Conservation (phyloP, 163 green algal species). For the Volvox carteri region DNA sequence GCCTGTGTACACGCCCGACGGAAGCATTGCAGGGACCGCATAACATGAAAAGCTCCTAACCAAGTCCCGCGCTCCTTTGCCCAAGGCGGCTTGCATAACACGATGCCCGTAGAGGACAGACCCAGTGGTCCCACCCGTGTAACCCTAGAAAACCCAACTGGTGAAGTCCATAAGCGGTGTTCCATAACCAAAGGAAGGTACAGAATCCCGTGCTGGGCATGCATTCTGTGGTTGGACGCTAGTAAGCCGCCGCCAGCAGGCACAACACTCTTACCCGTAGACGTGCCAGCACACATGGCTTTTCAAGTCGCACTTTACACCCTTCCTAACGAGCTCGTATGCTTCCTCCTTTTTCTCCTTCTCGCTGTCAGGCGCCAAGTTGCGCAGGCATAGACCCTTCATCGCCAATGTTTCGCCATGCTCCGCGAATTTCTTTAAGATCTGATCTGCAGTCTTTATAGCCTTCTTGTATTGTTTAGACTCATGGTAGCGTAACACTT, state of each 20-base stretch:
- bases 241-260: slow-evolving; percentile 1
- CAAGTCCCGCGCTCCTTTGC: too few relatives aligned
- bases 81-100: too few relatives aligned
- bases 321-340: slow-evolving; percentile 91
- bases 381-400: slow-evolving; percentile 96
- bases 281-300: slow-evolving; percentile 99
- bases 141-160: too few relatives aligned
- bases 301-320: slow-evolving; percentile 90
- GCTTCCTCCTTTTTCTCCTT: slow-evolving; percentile 91
- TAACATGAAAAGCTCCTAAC: too few relatives aligned
- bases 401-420: slow-evolving; percentile 98
- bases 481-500: slow-evolving; percentile 96
- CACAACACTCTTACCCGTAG: slow-evolving; percentile 85
- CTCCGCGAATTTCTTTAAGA: slow-evolving; percentile 95
- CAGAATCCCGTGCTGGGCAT: background rate
- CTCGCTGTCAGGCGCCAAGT: slow-evolving; percentile 67
- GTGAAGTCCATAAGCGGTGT: too few relatives aligned
- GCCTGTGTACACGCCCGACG: too few relatives aligned
- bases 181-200: too few relatives aligned
- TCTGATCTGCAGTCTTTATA: slow-evolving; percentile 95
- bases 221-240: background rate
- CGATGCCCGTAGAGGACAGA: too few relatives aligned
- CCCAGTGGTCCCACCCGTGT: too few relatives aligned
- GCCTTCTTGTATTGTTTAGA: slow-evolving; percentile 99
- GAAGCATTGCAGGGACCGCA: too few relatives aligned